Conservation (phyloP, 495 filamentous ascomycete genomes). For the Trichoderma parareesei region DNA sequence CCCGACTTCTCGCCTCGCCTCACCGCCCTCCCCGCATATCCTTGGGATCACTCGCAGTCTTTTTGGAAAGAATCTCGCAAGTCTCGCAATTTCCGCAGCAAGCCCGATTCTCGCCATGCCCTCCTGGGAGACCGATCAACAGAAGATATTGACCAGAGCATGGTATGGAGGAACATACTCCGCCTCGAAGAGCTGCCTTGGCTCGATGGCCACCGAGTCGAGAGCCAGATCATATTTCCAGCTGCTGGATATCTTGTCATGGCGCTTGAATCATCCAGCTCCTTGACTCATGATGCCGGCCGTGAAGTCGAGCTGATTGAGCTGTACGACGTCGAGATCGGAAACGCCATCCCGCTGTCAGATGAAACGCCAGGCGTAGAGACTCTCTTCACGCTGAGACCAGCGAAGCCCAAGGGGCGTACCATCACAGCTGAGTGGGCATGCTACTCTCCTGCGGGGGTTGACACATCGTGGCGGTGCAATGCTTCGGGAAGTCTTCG, state of each 20-base stretch:
- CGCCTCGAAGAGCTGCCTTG: constrained; percentile 35
- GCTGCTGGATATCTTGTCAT: constrained; percentile 43
- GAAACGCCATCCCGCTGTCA: constrained; percentile 26
- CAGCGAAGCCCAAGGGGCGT: constrained; percentile 9
- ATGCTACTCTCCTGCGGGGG: constrained; percentile 16
- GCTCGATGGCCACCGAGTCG: constrained; percentile 37
- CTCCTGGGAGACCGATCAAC: constrained; percentile 29
- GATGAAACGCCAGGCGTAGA: constrained; percentile 24
- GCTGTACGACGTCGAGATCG: constrained; percentile 22
- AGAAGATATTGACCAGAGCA: constrained; percentile 22
- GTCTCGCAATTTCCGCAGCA: constrained; percentile 20
- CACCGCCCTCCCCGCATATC: constrained; percentile 37
- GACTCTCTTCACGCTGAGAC: constrained; percentile 24
- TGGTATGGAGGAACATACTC: constrained; percentile 38
- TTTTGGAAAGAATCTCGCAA: constrained; percentile 34
- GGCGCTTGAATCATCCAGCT: constrained; percentile 40
- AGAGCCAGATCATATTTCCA: constrained; percentile 40
- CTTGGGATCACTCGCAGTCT: constrained; percentile 32
- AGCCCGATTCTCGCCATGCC: constrained; percentile 29
- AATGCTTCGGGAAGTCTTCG: background rate
- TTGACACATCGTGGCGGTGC: constrained; percentile 1
- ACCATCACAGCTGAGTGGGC: constrained; percentile 20
- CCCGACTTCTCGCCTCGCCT: background rate
- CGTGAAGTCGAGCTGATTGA: constrained; percentile 17
- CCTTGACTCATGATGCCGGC: constrained; percentile 20